A percentile compares a stretch with the other conserved stretches of the same genome.
Conservation (phyloP, 225 moss, liverwort and hornwort species). For the Pleurozium schreberi region DNA sequence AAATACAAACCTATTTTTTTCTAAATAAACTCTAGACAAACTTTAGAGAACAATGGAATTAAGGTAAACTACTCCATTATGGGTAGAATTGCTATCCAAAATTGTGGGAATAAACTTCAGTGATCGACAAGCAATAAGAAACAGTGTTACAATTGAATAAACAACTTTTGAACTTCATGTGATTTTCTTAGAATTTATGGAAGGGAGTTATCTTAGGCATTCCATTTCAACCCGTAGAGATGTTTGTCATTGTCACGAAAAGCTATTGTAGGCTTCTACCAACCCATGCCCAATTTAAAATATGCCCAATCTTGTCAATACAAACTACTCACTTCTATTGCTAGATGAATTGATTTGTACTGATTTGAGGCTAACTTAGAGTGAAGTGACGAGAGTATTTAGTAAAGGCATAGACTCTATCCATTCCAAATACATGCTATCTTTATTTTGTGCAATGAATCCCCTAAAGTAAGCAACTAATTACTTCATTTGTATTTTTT, state of each 20-base stretch:
- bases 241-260: too few relatives aligned
- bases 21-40: not conserved
- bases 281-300: not conserved
- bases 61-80: not conserved
- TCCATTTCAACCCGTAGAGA: too few relatives aligned
- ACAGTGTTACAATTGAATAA: too few relatives aligned
- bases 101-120: not conserved
- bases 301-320: too few relatives aligned
- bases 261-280: not conserved
- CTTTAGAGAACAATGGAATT: not conserved
- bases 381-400: not conserved
- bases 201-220: too few relatives aligned
- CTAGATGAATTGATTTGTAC: not conserved
- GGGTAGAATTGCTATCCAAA: not conserved
- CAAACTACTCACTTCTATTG: not conserved
- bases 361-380: too few relatives aligned
- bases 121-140: too few relatives aligned
- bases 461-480: not conserved
- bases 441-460: not conserved
- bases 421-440: not conserved
- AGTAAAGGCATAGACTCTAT: fast-evolving
- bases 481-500: not conserved
- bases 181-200: too few relatives aligned
- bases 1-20: not conserved
- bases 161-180: too few relatives aligned